These are phyloP conservation scores for Acrocalymma vagum DNA, from an alignment of 2,329 filamentous ascomycete species.

Conservation along the genomic window DNA sequence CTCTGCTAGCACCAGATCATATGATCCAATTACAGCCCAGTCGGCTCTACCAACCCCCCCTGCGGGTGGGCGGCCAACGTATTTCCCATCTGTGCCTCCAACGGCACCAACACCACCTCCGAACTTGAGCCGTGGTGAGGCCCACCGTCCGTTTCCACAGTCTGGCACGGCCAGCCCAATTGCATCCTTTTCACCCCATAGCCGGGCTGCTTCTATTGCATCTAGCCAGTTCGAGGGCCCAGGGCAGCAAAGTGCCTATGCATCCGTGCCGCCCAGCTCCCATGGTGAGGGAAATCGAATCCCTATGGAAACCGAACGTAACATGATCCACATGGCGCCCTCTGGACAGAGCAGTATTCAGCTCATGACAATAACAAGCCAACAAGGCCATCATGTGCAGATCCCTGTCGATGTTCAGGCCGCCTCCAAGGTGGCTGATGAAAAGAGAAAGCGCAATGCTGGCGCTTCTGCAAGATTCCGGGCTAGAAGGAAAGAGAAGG, in stretches of 20 bases:
- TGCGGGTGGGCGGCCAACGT: conserved; percentile 44
- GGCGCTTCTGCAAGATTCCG: conserved; percentile 85
- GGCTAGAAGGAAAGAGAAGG: conserved; percentile 82
- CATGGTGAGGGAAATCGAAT: conserved; percentile 41
- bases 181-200: conserved; percentile 54
- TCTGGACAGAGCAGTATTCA: conserved; percentile 58
- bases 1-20: conserved; percentile 49
- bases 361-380: conserved; percentile 63
- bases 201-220: conserved; percentile 40
- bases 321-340: conserved; percentile 56
- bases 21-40: conserved; percentile 54
- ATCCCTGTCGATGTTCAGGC: conserved; percentile 82
- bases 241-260: conserved; percentile 30
- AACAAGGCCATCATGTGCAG: conserved; percentile 59
- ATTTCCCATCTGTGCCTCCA: conserved; percentile 38
- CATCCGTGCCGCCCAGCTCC: conserved; percentile 14
- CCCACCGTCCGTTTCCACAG: conserved; percentile 46
- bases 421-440: conserved; percentile 82
- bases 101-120: conserved; percentile 44
- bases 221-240: conserved; percentile 48
- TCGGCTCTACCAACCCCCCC: conserved; percentile 59
- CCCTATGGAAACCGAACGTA: conserved; percentile 44
- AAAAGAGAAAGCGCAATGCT: conserved; percentile 86
- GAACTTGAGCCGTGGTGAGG: conserved; percentile 30
- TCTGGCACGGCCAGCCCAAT: conserved; percentile 55